Evolutionary conservation across 2,329 filamentous ascomycete genomes (phyloP).

Genomic region (Phialophora tarda): DNA sequence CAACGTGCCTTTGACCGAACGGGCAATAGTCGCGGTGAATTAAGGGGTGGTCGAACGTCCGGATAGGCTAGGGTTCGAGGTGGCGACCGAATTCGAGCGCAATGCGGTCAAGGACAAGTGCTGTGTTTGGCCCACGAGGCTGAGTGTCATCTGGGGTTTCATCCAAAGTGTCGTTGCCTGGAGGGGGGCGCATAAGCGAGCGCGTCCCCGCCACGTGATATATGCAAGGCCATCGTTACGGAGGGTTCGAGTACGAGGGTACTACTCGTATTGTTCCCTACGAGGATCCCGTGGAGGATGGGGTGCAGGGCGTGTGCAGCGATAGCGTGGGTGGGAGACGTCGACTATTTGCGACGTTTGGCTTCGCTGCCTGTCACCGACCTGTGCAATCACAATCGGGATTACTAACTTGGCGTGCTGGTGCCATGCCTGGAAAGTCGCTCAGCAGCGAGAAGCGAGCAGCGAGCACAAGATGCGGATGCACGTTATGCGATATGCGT

Average conservation of each 20-base stretch:
- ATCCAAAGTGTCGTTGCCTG: conserved; percentile 1
- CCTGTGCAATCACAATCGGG: background rate
- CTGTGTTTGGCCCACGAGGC: conserved; percentile 13
- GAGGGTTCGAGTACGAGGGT: no score
- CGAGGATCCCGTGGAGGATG: background rate
- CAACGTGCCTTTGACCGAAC: background rate
- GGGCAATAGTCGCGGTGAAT: background rate
- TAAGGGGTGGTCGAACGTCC: background rate
- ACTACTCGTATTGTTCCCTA: no score
- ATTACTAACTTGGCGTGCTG: background rate
- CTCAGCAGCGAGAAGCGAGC: background rate
- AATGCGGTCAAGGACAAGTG: background rate
- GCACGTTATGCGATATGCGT: background rate
- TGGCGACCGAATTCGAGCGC: background rate
- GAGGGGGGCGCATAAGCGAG: background rate
- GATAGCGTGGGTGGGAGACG: no score
- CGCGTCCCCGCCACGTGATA: background rate
- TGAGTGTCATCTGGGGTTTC: conserved; percentile 9
- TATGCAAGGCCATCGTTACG: background rate
- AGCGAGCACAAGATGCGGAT: background rate
- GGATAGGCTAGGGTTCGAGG: conserved; percentile 2
- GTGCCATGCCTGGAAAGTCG: background rate
- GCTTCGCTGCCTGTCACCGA: background rate
- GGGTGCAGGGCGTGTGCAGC: background rate
- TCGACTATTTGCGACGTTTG: background rate